These are phyloP conservation scores for Tieghemostelium lacteum DNA, from an alignment of 78 protist species.

Conservation along the genomic window DNA sequence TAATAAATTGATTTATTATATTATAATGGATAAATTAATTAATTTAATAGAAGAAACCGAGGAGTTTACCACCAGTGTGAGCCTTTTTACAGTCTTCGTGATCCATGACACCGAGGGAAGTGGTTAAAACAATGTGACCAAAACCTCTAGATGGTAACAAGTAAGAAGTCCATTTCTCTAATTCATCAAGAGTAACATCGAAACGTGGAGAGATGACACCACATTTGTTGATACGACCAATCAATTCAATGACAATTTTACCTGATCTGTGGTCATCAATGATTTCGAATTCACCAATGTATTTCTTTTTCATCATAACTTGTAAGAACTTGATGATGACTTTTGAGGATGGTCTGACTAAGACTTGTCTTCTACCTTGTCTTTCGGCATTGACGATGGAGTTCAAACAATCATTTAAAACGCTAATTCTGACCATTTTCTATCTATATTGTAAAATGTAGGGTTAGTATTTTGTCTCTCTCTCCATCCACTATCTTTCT, in stretches of 20 bases:
- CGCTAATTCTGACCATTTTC: conserved; percentile 94
- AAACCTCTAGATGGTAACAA: conserved; percentile 99
- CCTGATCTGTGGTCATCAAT: conserved; percentile 99
- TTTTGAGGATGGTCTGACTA: conserved; percentile 98
- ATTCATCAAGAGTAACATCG: conserved; percentile 77
- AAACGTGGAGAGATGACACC: conserved; percentile 99
- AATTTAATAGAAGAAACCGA: conserved; percentile 35
- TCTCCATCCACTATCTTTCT: no score
- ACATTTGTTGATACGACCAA: conserved; percentile 99
- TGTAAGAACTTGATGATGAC: conserved; percentile 98
- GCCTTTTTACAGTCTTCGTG: conserved; percentile 98
- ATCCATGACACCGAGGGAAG: conserved; percentile 99
- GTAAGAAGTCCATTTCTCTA: conserved; percentile 90
- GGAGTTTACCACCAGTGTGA: conserved; percentile 95
- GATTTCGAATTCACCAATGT: conserved; percentile 99
- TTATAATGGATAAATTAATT: no score
- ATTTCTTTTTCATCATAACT: conserved; percentile 99
- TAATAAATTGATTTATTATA: no score
- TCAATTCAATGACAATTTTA: conserved; percentile 98
- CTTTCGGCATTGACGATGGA: conserved; percentile 98
- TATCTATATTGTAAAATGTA: conserved; percentile 30
- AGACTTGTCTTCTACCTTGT: conserved; percentile 99
- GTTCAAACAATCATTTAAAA: conserved; percentile 96
- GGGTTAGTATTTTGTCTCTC: no score
- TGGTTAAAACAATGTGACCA: conserved; percentile 99